Base-by-base conservation (phyloP, 1,284 basidiomycete species). In the Puccinia polysora region DNA sequence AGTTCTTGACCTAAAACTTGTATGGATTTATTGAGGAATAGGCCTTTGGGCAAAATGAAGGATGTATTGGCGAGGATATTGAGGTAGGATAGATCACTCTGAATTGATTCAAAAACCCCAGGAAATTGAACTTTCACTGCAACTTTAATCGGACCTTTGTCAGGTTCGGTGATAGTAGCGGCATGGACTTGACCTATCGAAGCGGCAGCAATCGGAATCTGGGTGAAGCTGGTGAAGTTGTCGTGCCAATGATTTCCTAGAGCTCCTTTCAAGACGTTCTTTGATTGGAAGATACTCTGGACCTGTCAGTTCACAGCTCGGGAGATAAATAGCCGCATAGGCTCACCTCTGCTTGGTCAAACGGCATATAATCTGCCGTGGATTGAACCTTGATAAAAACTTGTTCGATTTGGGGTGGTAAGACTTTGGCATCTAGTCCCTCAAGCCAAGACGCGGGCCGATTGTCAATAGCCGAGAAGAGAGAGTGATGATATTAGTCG, bases 91-190 rank as follows among this genome's bases (percentile, higher is more conserved):
- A 98, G 80, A 79, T 98, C 96, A 53, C 87, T 91, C 73, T 86
- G 84, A 76, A 98, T 97, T 2, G 90, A 92, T 68, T 88, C 84
- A 1, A 84, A 85, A 36, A 98, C 90, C 75, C 93, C 91, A 0
- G 95, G 95, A 79, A 97, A 98, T 79, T 98, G 96, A 49, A 98
- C 85, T 80, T 99, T 98, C 73, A 98, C 88, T 0, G 95, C 96
- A 14, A 97, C 89, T 6, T 75, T 74, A 12, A 76, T 68, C 5
- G 74, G 79, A 82, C 74, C 84, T 85, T 1, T 84, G 81, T 80
- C 14, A 84, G 84, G 0, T 28, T 25, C n/a, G 2, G 38, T 34
- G 8, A 38, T 79, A 1, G 85, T 83, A 0, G 89, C 95, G 0
- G 81, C 82, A 78, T 99, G 96, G 0, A 98, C 95, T 80, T 98